Percentiles rank a stretch among this genome's conserved stretches.
Conservation (phyloP, 1,284 basidiomycete species). For the Moniliophthora roreri region DNA sequence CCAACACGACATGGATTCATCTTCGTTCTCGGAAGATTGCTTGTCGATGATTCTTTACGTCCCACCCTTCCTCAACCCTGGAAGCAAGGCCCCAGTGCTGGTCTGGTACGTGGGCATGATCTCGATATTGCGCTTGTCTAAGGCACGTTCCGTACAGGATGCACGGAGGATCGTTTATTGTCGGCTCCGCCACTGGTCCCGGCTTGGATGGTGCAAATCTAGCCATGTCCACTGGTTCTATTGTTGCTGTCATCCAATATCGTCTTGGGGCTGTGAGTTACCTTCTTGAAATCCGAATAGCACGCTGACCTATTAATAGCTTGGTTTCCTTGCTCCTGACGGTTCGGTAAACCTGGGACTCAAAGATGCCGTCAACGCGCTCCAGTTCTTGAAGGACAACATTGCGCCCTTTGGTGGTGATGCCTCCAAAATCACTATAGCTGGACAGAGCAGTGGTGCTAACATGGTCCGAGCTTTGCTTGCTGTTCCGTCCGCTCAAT, state of each 20-base stretch:
- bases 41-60: slow-evolving; percentile 76
- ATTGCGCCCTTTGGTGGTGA: slow-evolving; percentile 71
- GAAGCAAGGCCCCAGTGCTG: slow-evolving; percentile 50
- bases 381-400: slow-evolving; percentile 66
- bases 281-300: slow-evolving; percentile 1
- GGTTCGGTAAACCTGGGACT: slow-evolving; percentile 71
- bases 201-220: slow-evolving; percentile 81
- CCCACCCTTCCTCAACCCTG: slow-evolving; percentile 39
- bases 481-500: slow-evolving; percentile 61
- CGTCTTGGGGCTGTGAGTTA: slow-evolving; percentile 73
- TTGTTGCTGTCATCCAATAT: slow-evolving; percentile 86
- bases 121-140: not conserved
- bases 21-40: slow-evolving; percentile 71
- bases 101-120: slow-evolving; percentile 52
- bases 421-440: slow-evolving; percentile 69
- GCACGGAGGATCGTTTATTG: slow-evolving; percentile 82
- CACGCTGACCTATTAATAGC: slow-evolving; percentile 34
- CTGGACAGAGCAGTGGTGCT: slow-evolving; percentile 88
- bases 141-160: slow-evolving; percentile 51
- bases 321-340: slow-evolving; percentile 74
- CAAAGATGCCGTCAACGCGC: slow-evolving; percentile 66
- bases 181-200: slow-evolving; percentile 69
- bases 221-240: slow-evolving; percentile 69
- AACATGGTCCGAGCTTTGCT: slow-evolving; percentile 77
- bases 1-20: slow-evolving; percentile 50